A percentile compares a stretch with the other conserved stretches of the same genome.
These are phyloP conservation scores for Cnidoscolus chayamansa DNA, from an alignment of 441 rosid species.

Conservation along the genomic window DNA sequence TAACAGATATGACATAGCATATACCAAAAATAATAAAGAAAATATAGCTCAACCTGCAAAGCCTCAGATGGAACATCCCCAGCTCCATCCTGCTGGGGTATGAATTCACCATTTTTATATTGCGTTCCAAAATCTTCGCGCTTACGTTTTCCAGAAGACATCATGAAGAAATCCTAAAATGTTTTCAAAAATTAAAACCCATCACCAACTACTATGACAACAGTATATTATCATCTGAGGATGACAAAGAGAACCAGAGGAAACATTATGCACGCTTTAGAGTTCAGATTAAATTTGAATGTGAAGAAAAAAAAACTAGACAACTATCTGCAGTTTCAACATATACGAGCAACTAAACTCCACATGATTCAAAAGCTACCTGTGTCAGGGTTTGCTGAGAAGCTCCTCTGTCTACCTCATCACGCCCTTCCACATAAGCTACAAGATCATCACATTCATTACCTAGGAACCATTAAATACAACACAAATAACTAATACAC, in stretches of 20 bases:
- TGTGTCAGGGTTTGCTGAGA: constrained; percentile 70
- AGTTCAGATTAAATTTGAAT: constrained; percentile 3
- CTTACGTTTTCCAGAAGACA: constrained; percentile 81
- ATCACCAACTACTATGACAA: constrained; percentile 13
- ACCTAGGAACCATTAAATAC: constrained; percentile 20
- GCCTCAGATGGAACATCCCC: constrained; percentile 43
- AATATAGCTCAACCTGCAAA: constrained; percentile 34
- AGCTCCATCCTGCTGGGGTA: constrained; percentile 98
- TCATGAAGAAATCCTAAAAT: constrained; percentile 79
- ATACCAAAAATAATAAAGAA: constrained; percentile 1
- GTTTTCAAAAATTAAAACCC: constrained; percentile 33
- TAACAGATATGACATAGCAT: background rate
- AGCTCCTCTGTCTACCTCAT: constrained; percentile 76
- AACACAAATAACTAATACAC: constrained; percentile 4
- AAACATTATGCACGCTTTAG: constrained; percentile 13
- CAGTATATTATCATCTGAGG: constrained; percentile 14
- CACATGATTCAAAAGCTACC: constrained; percentile 43
- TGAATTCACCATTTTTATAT: constrained; percentile 75
- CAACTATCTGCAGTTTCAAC: constrained; percentile 2
- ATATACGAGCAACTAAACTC: constrained; percentile 7
- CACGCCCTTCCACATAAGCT: constrained; percentile 96
- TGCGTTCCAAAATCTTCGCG: constrained; percentile 68
- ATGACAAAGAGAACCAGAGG: constrained; percentile 11
- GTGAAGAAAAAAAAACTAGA: constrained; percentile 18
- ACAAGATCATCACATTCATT: constrained; percentile 23